Evolutionary conservation across 495 filamentous ascomycete species (phyloP).

Genomic region (Penicillium goetzii): DNA sequence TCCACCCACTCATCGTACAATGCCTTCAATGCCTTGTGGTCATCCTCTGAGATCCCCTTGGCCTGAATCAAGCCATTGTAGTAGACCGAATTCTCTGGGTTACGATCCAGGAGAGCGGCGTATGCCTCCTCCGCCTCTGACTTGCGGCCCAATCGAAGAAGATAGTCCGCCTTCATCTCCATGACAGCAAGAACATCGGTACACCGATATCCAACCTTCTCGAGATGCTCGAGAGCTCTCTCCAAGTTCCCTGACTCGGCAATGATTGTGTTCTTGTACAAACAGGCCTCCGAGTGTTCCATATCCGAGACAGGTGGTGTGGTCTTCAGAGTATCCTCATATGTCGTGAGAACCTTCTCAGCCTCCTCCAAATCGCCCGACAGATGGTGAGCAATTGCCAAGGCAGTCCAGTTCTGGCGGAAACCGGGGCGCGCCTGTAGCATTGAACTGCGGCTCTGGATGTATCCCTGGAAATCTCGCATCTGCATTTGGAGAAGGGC

Average conservation of each 20-base stretch:
- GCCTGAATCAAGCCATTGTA: slow-evolving; percentile 75
- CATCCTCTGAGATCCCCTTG: slow-evolving; percentile 63
- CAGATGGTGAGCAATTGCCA: slow-evolving; percentile 91
- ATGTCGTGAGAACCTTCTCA: slow-evolving; percentile 88
- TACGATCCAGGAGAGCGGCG: slow-evolving; percentile 76
- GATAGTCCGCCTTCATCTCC: slow-evolving; percentile 86
- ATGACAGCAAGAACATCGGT: slow-evolving; percentile 87
- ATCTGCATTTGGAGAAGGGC: slow-evolving; percentile 94
- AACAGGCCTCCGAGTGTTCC: slow-evolving; percentile 91
- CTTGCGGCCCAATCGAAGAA: slow-evolving; percentile 74
- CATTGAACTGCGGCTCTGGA: slow-evolving; percentile 83
- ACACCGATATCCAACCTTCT: slow-evolving; percentile 72
- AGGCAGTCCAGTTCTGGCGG: slow-evolving; percentile 92
- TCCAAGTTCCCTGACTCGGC: slow-evolving; percentile 80
- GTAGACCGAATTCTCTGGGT: slow-evolving; percentile 84
- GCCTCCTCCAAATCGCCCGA: slow-evolving; percentile 81
- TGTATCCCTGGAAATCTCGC: slow-evolving; percentile 92
- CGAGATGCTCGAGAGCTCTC: slow-evolving; percentile 83
- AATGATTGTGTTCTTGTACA: slow-evolving; percentile 97
- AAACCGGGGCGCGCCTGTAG: slow-evolving; percentile 76
- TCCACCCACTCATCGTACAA: slow-evolving; percentile 81
- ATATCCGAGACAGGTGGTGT: slow-evolving; percentile 75
- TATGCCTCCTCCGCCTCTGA: slow-evolving; percentile 85
- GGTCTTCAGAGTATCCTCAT: slow-evolving; percentile 86
- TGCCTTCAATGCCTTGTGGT: slow-evolving; percentile 65